phyloP scores from a whole-genome alignment of 164 flowering plant species.

The Vitis cinerea region DNA sequence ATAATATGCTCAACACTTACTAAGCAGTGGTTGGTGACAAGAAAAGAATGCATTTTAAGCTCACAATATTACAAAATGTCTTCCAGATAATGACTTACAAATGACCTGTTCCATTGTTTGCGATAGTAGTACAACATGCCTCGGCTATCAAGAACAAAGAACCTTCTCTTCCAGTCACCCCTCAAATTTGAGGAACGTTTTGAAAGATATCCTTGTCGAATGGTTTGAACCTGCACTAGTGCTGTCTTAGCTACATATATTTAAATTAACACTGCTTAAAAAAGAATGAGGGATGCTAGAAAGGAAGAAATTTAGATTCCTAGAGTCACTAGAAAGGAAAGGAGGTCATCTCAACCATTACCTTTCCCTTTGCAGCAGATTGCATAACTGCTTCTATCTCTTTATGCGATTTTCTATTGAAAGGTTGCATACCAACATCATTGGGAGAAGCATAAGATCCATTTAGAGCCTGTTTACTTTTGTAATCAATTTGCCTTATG shows the following conservation, averaged over 20 bases:
- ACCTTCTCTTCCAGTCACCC: conserved; percentile 97
- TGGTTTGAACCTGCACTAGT: conserved; percentile 82
- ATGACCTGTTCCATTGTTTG: conserved; percentile 60
- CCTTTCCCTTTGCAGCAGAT: conserved; percentile 94
- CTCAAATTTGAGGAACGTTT: conserved; percentile 94
- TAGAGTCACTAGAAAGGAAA: neutral
- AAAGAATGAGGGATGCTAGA: neutral
- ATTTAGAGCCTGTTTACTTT: conserved; percentile 63
- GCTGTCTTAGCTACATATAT: conserved; percentile 21
- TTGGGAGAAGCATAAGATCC: conserved; percentile 67
- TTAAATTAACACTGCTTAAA: conserved; percentile 1
- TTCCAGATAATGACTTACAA: conserved; percentile 50
- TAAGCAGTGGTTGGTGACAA: neutral
- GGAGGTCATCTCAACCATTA: conserved; percentile 10
- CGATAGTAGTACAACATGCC: conserved; percentile 96
- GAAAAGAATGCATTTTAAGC: conserved; percentile 4
- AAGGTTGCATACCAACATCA: conserved; percentile 56
- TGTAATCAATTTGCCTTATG: conserved; percentile 85
- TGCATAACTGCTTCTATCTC: conserved; percentile 63
- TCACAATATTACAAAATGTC: neutral
- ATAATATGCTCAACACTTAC: conserved; percentile 10
- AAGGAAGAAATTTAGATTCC: neutral
- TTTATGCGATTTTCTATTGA: conserved; percentile 59
- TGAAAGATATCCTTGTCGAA: conserved; percentile 92
- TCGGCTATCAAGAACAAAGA: conserved; percentile 93